Evolutionary conservation across 495 filamentous ascomycete genomes (phyloP), one percentile per base, ranked within the genome.

Genomic region (Penicillium diatomitis): DNA sequence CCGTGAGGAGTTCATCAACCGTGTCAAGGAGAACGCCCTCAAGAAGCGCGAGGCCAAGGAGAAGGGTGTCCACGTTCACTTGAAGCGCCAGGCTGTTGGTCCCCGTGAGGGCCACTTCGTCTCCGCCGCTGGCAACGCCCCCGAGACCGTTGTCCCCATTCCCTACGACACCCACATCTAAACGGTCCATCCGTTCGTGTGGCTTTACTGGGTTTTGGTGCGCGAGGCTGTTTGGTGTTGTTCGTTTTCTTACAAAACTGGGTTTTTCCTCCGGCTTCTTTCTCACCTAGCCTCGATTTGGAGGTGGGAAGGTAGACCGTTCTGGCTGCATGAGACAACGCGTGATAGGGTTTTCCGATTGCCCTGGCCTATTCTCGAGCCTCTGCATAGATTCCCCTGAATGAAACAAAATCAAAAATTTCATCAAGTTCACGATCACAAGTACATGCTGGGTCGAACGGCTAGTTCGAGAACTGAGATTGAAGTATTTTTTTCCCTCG

Each of bases 121-220:
- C 57, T 82, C 76, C 54, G 72, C 80, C 53, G 82, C 81, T 70
- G 83, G 82, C 62, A 86, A 87, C 73, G 71, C 78, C 63, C 88
- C 94, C 53, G 89, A 96, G 83, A 97, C 85, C 54, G 81, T 98
- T 56, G 80, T 83, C 39, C 89, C 92, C 40, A 80, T 96, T 57
- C 74, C 90, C 64, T 98, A 96, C 81, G 92, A 96, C 81, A 98
- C 92, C 60, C 91, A 89, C 57, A 97, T 97, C 67, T 98, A 91
- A 85, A 72, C 56, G 66, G 61, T 62, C 60, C 55, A 44, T 51
- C 32, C 39, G 58, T 61, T 61, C 63, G 57, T 42, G 32, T 30
- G 40, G 40, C 38, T 33, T 65, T 37, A 37, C 34, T 46, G 44
- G 52, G 65, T 56, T 66, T 61, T 52, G 66, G 65, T 61, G 60